Evolutionary conservation across 2,329 filamentous ascomycete species (phyloP).

Genomic region (Penicillium sp.): DNA sequence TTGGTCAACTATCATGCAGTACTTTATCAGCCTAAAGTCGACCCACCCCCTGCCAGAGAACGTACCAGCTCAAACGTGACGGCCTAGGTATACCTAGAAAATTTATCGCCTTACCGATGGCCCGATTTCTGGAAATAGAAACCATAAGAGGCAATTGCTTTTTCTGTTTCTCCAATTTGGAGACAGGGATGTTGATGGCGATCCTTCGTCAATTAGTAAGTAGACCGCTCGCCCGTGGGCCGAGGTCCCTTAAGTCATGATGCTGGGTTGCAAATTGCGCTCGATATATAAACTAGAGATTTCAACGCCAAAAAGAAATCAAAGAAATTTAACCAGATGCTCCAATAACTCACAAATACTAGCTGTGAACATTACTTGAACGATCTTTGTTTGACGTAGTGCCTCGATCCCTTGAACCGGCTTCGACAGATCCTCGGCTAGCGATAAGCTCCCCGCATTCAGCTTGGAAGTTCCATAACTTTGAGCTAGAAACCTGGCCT

Average conservation of each 20-base stretch:
- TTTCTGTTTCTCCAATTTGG: constrained; percentile 10
- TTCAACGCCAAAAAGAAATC: background rate
- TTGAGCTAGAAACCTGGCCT: background rate
- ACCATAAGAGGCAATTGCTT: background rate
- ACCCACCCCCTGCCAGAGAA: too few species aligned
- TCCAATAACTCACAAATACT: background rate
- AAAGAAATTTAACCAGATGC: background rate
- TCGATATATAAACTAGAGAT: background rate
- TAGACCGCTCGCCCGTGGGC: constrained; percentile 5
- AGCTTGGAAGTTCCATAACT: background rate
- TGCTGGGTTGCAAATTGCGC: background rate
- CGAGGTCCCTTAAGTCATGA: constrained; percentile 10
- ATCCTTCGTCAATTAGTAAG: constrained; percentile 11
- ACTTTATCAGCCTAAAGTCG: too few species aligned
- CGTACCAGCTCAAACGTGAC: too few species aligned
- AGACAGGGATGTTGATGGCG: constrained; percentile 2
- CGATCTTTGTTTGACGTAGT: background rate
- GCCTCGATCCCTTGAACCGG: background rate
- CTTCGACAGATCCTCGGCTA: constrained; percentile 17
- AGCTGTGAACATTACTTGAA: too few species aligned
- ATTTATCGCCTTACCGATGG: background rate
- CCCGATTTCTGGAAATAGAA: background rate
- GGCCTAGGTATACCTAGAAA: too few species aligned
- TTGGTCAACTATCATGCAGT: too few species aligned
- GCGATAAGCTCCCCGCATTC: constrained; percentile 26